Evolutionary conservation across 441 rosid genomes (phyloP), one percentile per base, ranked within the genome.

Genomic region (Bocquillonia castaneifolia): DNA sequence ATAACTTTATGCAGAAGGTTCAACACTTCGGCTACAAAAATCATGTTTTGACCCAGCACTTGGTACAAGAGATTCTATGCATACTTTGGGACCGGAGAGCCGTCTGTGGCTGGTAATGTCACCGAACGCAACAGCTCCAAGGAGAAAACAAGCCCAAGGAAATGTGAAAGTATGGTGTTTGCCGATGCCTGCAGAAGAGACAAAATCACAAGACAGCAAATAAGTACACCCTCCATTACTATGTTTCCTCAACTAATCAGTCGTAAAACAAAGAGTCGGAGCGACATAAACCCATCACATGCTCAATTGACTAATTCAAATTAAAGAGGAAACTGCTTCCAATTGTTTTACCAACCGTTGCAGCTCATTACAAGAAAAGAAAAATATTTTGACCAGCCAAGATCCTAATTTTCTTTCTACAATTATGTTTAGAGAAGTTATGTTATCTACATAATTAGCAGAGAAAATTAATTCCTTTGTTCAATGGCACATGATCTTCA

Each of bases 111-210:
- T n/a, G 96, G 85, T 67, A 88, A 71, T 20, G 98, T 94, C 62
- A 92, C 97, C 0, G 93, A 90, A 25, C 95, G 91, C 82, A 94
- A 82, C 71, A 92, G 84, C 82, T 94, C 97, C 85, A 88, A 76
- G 4, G 98, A 90, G 86, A 79, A 92, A 53, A 85, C 84, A 42
- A 94, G 92, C 40, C 99, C 98, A 60, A 90, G 79, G 76, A 94
- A 94, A 79, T 94, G 99, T 72, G 99, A 90, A 23, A 94, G 94
- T 77, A 90, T 79, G 0, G 97, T 88, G 80, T 92, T 92, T 34
- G 94, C 97, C 1, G 97, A 88, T 66, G 99, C 99, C 99, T 94
- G 84, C 86, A 84, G 29, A 54, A 63, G 25, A 50, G 5, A 57
- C n/a, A 5, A 20, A 42, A 22, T 5, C 2, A 69, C 44, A 44